These are phyloP conservation scores for Spinellus fusiger DNA, from an alignment of 192 early-diverging fungal species.

Conservation along the genomic window DNA sequence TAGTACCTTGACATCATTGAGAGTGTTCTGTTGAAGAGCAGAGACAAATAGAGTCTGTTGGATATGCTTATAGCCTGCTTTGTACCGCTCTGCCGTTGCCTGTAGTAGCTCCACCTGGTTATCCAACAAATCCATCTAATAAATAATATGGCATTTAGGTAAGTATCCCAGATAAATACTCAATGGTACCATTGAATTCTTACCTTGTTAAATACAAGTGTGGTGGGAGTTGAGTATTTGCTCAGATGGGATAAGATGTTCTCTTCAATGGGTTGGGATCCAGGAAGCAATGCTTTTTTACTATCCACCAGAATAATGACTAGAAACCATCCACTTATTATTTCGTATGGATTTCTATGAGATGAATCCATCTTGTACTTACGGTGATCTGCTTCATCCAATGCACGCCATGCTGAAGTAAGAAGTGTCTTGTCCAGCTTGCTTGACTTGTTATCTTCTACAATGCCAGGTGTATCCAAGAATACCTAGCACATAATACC, in stretches of 20 bases:
- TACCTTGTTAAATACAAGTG: slow-evolving; percentile 56
- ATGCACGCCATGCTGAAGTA: slow-evolving; percentile 52
- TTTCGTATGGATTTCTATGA: not conserved
- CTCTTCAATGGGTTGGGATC: slow-evolving; percentile 31
- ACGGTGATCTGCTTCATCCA: slow-evolving; percentile 51
- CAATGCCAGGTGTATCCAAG: slow-evolving; percentile 58
- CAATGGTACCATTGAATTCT: not conserved
- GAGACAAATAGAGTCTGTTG: slow-evolving; percentile 29
- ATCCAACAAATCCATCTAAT: slow-evolving; percentile 42
- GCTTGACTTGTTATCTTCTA: slow-evolving; percentile 36
- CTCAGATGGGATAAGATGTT: slow-evolving; percentile 41
- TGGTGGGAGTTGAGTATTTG: slow-evolving; percentile 37
- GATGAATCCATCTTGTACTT: too few species aligned
- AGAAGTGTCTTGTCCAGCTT: slow-evolving; percentile 44
- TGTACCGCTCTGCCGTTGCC: slow-evolving; percentile 29
- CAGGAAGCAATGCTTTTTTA: slow-evolving; percentile 29
- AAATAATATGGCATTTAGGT: not conserved
- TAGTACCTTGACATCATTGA: slow-evolving; percentile 25
- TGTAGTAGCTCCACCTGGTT: slow-evolving; percentile 19
- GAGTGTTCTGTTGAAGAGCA: slow-evolving; percentile 18
- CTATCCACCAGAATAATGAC: slow-evolving; percentile 52
- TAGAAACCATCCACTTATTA: not conserved
- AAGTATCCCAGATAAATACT: not conserved
- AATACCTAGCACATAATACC: slow-evolving; percentile 32
- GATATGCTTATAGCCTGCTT: slow-evolving; percentile 30